Evolutionary conservation across 2,329 filamentous ascomycete species (phyloP), one percentile per base, ranked within the genome.

Genomic region (Cryphonectria parasitica): DNA sequence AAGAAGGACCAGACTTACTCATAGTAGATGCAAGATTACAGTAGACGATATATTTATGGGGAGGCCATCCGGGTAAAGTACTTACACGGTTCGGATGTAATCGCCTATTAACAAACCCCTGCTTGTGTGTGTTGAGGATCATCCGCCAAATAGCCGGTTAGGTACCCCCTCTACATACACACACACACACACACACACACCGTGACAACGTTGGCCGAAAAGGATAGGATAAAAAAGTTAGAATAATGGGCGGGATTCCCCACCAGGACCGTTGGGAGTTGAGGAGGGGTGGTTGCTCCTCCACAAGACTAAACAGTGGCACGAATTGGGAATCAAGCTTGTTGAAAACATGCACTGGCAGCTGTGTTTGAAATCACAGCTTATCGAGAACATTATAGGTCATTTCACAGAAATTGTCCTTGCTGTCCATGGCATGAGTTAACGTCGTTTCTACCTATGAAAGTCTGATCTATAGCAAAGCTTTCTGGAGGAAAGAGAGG

Each of bases 1-100:
- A 34, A 25, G n/a, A 49, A 45, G 10, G n/a, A 4, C n/a, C n/a
- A n/a, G n/a, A n/a, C n/a, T n/a, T n/a, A n/a, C n/a, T n/a, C n/a
- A n/a, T n/a, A n/a, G 19, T 7, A 45, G 43, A 45, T 22, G 6
- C 22, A n/a, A n/a, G 19, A 11, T 11, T 39, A 39, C 45, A 8
- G 22, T 22, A 49, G 7, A n/a, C 4, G 45, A 28, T 56, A 58
- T 34, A 58, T 17, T 31, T 34, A 58, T 58, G 54, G 25, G 54
- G 31, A 58, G 52, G 54, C 25, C 15, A 28, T 58, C 54, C 54
- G 54, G 54, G 15, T 58, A 58, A 58, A 58, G 45, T 49, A 49
- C 45, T 39, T 52, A 31, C 25, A 11, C 5, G 25, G 25, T 2
- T 31, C 54, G 54, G 54, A 5, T 56, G 28, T 54, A 6, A n/a